A percentile compares a stretch with the other conserved stretches of the same genome.
Conservation (phyloP, 2,329 filamentous ascomycete genomes). For the Aureobasidium leucospermi region DNA sequence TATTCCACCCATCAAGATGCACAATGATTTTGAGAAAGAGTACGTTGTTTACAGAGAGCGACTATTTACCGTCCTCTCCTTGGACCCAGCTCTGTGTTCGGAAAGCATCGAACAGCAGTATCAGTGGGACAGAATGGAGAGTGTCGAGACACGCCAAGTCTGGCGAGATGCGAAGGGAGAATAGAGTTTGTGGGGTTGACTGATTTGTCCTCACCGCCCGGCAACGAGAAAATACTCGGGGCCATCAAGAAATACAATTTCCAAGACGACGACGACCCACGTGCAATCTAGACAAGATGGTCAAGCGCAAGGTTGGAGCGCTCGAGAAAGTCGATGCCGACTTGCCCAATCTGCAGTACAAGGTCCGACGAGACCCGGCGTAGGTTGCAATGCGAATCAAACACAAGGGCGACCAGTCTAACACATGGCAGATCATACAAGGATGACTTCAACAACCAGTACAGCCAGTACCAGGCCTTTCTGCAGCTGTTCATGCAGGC, state of each 20-base stretch:
- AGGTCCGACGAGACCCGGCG: slow-evolving; percentile 79
- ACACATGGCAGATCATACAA: slow-evolving; percentile 61
- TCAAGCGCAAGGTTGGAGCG: slow-evolving; percentile 82
- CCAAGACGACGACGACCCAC: neutral
- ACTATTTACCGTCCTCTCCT: no score
- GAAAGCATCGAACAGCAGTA: no score
- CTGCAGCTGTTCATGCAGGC: slow-evolving; percentile 85
- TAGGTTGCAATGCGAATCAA: slow-evolving; percentile 35
- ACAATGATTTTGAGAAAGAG: no score
- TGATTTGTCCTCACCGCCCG: neutral
- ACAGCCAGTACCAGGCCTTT: slow-evolving; percentile 84
- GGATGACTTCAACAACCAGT: slow-evolving; percentile 82
- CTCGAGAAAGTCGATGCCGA: slow-evolving; percentile 94
- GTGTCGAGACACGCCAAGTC: neutral
- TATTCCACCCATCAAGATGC: no score
- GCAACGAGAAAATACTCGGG: slow-evolving; percentile 1
- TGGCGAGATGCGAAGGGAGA: neutral
- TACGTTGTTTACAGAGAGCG: no score
- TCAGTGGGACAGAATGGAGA: neutral
- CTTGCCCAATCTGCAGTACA: slow-evolving; percentile 83
- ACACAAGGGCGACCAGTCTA: neutral
- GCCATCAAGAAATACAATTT: no score
- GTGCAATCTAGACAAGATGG: slow-evolving; percentile 46
- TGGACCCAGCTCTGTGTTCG: no score
- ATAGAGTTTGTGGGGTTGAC: neutral